Evolutionary conservation across 176 grass and related monocot species (phyloP).

Genomic region (Bonia amplexicaulis): DNA sequence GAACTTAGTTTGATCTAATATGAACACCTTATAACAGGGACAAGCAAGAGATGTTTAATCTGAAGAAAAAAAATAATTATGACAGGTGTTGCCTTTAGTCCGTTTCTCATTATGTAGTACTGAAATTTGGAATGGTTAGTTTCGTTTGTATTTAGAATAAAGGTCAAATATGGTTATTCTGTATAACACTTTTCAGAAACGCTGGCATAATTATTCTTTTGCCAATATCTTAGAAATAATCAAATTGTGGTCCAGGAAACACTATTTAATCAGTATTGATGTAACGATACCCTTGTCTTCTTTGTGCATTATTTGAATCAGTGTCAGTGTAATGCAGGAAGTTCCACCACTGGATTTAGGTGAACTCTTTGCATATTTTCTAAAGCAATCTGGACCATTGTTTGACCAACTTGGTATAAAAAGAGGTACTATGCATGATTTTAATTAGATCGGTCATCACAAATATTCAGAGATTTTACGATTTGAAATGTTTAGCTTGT

Average conservation of each 20-base stretch:
- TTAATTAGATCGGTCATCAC: background rate
- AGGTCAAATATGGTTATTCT: background rate
- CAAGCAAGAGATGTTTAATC: background rate
- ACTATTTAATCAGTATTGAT: background rate
- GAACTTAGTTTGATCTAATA: background rate
- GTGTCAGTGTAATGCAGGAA: constrained; percentile 47
- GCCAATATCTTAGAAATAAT: background rate
- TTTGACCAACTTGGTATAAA: constrained; percentile 90
- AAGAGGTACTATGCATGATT: constrained; percentile 56
- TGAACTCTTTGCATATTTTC: constrained; percentile 81
- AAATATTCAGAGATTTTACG: background rate
- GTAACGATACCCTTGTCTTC: background rate
- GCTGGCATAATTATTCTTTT: background rate
- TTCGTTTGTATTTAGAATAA: background rate
- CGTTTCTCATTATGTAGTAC: background rate
- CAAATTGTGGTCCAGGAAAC: background rate
- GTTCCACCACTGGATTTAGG: constrained; percentile 71
- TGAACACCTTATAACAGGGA: background rate
- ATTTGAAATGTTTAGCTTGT: constrained; percentile 5
- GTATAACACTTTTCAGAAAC: background rate
- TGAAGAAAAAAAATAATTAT: constrained; percentile 1
- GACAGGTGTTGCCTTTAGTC: constrained; percentile 1
- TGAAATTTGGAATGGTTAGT: background rate
- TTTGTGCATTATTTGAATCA: constrained; percentile 24
- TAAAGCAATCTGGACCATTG: constrained; percentile 89